Percentiles rank a stretch among this genome's conserved stretches.
phyloP scores from a whole-genome alignment of 2,329 filamentous ascomycete species.

The Pestalotiopsis sp. region DNA sequence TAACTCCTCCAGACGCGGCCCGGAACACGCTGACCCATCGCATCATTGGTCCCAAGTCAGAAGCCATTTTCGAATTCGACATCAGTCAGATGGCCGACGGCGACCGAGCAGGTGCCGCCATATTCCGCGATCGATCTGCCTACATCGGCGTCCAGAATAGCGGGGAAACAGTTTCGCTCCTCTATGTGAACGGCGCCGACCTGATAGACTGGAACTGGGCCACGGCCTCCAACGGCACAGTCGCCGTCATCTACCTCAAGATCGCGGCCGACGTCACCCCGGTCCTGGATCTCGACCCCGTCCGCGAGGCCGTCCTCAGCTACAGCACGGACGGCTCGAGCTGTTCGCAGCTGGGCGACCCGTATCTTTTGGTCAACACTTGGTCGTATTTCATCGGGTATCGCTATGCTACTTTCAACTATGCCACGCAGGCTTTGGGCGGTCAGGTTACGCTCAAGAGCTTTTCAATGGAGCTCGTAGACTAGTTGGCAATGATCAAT shows the following conservation, averaged over 20 bases:
- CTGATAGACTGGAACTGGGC: conserved; percentile 14
- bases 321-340: conserved; percentile 41
- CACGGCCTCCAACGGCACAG: conserved; percentile 21
- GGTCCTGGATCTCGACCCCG: conserved; percentile 22
- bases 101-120: conserved; percentile 48
- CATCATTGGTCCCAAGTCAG: conserved; percentile 42
- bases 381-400: conserved; percentile 48
- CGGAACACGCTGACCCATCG: conserved; percentile 46
- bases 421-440: conserved; percentile 40
- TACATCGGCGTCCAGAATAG: conserved; percentile 49
- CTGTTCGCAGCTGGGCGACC: conserved; percentile 31
- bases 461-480: conserved; percentile 14
- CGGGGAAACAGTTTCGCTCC: conserved; percentile 22
- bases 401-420: conserved; percentile 47
- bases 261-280: conserved; percentile 28
- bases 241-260: conserved; percentile 35
- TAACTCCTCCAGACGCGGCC: no score
- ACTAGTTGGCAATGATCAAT: conserved; percentile 26
- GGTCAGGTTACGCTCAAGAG: conserved; percentile 27
- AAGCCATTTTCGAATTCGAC: conserved; percentile 48
- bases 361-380: conserved; percentile 33
- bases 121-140: conserved; percentile 50
- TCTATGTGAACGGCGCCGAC: conserved; percentile 34
- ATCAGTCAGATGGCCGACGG: conserved; percentile 46
- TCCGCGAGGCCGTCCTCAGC: conserved; percentile 27